These are phyloP conservation scores for Ramichloridium luteum DNA, from an alignment of 2,329 filamentous ascomycete species.

Conservation along the genomic window DNA sequence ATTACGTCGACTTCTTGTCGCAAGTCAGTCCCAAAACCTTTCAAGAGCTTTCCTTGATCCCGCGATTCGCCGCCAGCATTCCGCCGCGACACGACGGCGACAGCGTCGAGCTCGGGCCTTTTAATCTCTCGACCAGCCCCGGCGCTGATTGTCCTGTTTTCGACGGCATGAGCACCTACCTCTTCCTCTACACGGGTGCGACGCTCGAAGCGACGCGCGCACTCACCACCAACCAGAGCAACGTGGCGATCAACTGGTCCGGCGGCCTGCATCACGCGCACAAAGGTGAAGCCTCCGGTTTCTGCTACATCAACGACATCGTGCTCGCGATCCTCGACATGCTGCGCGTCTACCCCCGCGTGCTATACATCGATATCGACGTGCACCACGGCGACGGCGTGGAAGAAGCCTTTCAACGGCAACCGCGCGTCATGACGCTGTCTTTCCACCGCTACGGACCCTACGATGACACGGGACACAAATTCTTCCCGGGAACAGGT, in stretches of 20 bases:
- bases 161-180: constrained; percentile 89
- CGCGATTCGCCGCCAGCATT: constrained; percentile 29
- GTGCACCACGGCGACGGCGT: constrained; percentile 87
- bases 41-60: constrained; percentile 41
- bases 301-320: constrained; percentile 99
- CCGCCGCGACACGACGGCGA: constrained; percentile 34
- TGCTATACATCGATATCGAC: constrained; percentile 90
- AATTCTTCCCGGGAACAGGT: constrained; percentile 57
- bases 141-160: constrained; percentile 94
- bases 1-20: constrained; percentile 80
- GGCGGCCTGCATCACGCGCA: constrained; percentile 95
- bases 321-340: constrained; percentile 86
- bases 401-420: constrained; percentile 82
- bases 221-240: constrained; percentile 71
- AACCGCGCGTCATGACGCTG: constrained; percentile 79
- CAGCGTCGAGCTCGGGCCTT: constrained; percentile 42
- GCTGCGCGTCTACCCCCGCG: constrained; percentile 66
- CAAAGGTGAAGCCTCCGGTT: constrained; percentile 83
- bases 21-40: constrained; percentile 24
- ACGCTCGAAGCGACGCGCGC: constrained; percentile 86
- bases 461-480: constrained; percentile 40
- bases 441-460: constrained; percentile 96
- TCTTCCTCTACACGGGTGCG: constrained; percentile 81
- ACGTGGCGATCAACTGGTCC: constrained; percentile 97
- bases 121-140: constrained; percentile 50